Base-by-base conservation (phyloP, 306 rosid species). In the Vigna radiata region DNA sequence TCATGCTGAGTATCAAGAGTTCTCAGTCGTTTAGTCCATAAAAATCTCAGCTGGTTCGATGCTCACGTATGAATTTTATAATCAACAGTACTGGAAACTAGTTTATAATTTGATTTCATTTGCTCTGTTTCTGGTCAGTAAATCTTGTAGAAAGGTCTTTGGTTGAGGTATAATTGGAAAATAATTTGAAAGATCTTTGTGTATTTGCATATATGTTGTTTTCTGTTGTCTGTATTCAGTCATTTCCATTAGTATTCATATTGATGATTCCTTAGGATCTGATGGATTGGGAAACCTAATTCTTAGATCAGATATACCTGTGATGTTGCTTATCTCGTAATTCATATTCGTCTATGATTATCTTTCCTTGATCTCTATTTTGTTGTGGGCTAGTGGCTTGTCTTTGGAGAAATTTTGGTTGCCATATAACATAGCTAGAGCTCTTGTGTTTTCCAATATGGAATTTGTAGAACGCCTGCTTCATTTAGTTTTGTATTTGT, bases 251-350 rank as follows among this genome's bases (percentile, higher is more conserved):
- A 50, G 52, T 63, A 48, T 23, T 61, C 55, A 47, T 77, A 49
- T 49, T 73, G 72, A 64, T 67, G 41, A 37, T 67, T 78, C 21
- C 68, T 29, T 59, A 73, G 73, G 50, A 50, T 78, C 12, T 60
- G 62, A 56, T 83, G 44, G 44, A 73, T 21, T 9, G 44, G 49
- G 23, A 56, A 78, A 60, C 62, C 56, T 37, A 67, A 21, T 77
- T 39, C 71, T 41, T 52, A 31, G 36, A 16, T 46, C 4, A 60
- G 50, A 66, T 66, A 21, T 43, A 18, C 68, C 65, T 39, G 3
- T 41, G 33, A 46, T 21, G 11, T 52, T 46, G 36, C 47, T 50
- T 16, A 21, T 25, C 41, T 39, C 39, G 5, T 44, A 47, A 66
- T 58, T 76, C 23, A 3, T 63, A 54, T 17, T 49, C 12, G 21